Percentiles rank a stretch among this genome's conserved stretches.
These are phyloP conservation scores for Breynia disticha DNA, from an alignment of 441 rosid species.

Conservation along the genomic window DNA sequence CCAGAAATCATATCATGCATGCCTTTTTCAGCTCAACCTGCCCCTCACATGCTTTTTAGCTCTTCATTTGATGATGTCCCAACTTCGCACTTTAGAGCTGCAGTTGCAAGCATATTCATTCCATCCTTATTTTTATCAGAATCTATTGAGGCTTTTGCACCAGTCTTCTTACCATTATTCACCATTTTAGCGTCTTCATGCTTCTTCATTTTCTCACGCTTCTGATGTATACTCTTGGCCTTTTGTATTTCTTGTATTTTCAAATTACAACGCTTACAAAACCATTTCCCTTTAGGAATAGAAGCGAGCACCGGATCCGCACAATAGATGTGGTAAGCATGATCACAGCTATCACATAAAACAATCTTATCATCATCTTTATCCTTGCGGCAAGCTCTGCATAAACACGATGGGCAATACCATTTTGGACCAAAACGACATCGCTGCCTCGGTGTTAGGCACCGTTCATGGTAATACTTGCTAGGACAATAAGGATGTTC, in stretches of 20 bases:
- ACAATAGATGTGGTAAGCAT: conserved; percentile 82
- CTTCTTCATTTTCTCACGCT: conserved; percentile 15
- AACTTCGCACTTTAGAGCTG: conserved; percentile 50
- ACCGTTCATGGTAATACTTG: conserved; percentile 66
- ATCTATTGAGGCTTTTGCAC: conserved; percentile 19
- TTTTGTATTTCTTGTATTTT: conserved; percentile 44
- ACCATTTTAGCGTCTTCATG: conserved; percentile 12
- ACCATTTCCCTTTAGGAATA: conserved; percentile 71
- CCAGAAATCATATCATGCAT: too few species aligned
- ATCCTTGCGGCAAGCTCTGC: conserved; percentile 65
- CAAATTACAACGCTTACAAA: conserved; percentile 55
- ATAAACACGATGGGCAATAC: conserved; percentile 95
- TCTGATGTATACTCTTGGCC: conserved; percentile 39
- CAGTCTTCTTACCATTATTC: conserved; percentile 10
- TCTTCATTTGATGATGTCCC: conserved; percentile 20
- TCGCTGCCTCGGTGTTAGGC: conserved; percentile 57
- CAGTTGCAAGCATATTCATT: conserved; percentile 72
- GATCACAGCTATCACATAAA: conserved; percentile 87
- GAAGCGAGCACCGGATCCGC: conserved; percentile 45
- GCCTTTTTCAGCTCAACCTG: not conserved
- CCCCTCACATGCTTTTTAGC: conserved; percentile 10
- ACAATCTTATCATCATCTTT: conserved; percentile 69
- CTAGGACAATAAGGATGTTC: conserved; percentile 52
- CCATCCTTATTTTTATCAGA: conserved; percentile 43
- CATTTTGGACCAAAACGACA: conserved; percentile 50